Evolutionary conservation across 306 rosid genomes (phyloP), one percentile per base, ranked within the genome.

Genomic region (Delonix regia): DNA sequence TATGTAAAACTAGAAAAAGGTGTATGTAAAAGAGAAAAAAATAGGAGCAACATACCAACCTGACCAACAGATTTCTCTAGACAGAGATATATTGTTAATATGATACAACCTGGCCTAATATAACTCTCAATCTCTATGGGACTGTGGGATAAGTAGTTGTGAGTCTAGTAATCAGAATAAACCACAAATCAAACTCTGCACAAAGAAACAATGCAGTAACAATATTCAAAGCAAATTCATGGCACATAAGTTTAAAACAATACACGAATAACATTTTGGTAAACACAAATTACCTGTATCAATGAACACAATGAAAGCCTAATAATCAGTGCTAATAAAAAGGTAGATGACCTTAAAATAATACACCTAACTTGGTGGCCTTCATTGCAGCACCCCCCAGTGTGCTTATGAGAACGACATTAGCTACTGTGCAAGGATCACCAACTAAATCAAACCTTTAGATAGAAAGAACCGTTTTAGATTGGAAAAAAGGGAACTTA

Each of bases 71-170:
- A 81, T 49, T 87, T 85, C 68, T 87, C 85, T 34, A 89, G 88
- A 44, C 90, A 84, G 39, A 90, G 83, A 79, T 92, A 90, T 66
- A 89, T 77, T 11, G 97, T 92, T 78, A 92, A 79, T 70, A 92
- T 76, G 77, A 92, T 90, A 79, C 97, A 92, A 67, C 96, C 96
- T 63, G 97, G 96, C 89, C 89, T 90, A 69, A 92, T 90, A 76
- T 92, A 90, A 89, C 97, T 92, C 81, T 92, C 96, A 16, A 92
- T 89, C 56, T 92, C 96, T 1, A 96, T 84, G 56, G 97, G 97
- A 80, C 93, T 85, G 48, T 71, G 89, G 57, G 93, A 89, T 84
- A 92, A 80, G 96, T 96, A 92, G 75, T 85, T 79, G 19, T 90
- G 86, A 71, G 89, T 83, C 96, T 92, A 85, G 18, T 48, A 45